Conservation (phyloP, 192 early-diverging fungal genomes). For the Pecoramyces ruminantium region DNA sequence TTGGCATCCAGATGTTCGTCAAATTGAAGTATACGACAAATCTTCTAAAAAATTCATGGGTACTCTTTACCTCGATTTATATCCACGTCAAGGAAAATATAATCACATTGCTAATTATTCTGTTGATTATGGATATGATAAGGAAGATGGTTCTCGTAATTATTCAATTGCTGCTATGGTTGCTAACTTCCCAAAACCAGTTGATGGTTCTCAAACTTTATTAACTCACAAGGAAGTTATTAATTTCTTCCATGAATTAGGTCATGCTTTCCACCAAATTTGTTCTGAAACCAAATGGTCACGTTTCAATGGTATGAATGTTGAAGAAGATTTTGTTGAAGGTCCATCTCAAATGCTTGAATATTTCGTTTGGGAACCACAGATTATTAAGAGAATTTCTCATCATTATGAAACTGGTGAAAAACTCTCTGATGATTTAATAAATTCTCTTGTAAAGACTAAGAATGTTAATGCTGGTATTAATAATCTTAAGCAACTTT, state of each 20-base stretch:
- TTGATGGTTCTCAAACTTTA: slow-evolving; percentile 43
- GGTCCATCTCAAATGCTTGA: slow-evolving; percentile 80
- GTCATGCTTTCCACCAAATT: slow-evolving; percentile 23
- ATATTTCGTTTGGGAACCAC: slow-evolving; percentile 23
- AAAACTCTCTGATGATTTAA: slow-evolving; percentile 48
- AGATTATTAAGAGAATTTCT: slow-evolving; percentile 21
- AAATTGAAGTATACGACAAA: slow-evolving; percentile 60
- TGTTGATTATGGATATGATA: slow-evolving; percentile 45
- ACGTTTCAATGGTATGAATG: slow-evolving; percentile 54
- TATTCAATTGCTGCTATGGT: slow-evolving; percentile 57
- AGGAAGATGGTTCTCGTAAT: slow-evolving; percentile 27
- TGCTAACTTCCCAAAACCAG: slow-evolving; percentile 48
- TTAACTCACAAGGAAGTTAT: slow-evolving; percentile 64
- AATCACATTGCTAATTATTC: slow-evolving; percentile 66
- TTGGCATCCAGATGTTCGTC: slow-evolving; percentile 64
- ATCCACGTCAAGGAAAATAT: slow-evolving; percentile 35
- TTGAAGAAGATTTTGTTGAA: slow-evolving; percentile 77
- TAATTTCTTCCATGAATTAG: slow-evolving; percentile 76
- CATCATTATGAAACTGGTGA: slow-evolving; percentile 53
- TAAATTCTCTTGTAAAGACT: slow-evolving; percentile 43
- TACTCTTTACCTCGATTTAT: slow-evolving; percentile 49
- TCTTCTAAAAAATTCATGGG: slow-evolving; percentile 10
- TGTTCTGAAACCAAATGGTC: slow-evolving; percentile 57
- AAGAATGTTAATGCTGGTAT: slow-evolving; percentile 61
- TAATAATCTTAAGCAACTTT: slow-evolving; percentile 52